These are phyloP conservation scores for Xeromyces bisporus DNA, from an alignment of 495 filamentous ascomycete species.

Conservation along the genomic window DNA sequence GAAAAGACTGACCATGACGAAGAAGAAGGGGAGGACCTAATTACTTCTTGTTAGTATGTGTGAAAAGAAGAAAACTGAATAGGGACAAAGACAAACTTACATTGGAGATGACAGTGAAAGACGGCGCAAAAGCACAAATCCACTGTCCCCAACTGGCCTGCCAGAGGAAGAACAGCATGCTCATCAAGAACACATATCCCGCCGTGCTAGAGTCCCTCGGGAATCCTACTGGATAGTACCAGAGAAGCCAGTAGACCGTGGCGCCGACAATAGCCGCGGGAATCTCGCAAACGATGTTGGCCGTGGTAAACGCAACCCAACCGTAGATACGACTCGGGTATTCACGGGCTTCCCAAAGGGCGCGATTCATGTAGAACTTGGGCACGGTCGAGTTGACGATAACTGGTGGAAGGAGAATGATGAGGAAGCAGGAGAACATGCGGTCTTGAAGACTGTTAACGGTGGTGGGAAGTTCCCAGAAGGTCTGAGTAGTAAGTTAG, in stretches of 20 bases:
- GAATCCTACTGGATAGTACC: constrained; percentile 67
- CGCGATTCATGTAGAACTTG: constrained; percentile 64
- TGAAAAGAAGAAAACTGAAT: constrained; percentile 58
- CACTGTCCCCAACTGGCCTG: constrained; percentile 65
- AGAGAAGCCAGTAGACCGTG: constrained; percentile 55
- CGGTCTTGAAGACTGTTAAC: constrained; percentile 60
- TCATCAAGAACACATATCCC: constrained; percentile 76
- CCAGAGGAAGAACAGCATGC: constrained; percentile 68
- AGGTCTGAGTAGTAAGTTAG: constrained; percentile 30
- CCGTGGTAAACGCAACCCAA: constrained; percentile 69
- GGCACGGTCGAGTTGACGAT: constrained; percentile 65
- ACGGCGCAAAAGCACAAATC: constrained; percentile 68
- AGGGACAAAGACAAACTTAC: too few species aligned
- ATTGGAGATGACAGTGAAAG: constrained; percentile 67
- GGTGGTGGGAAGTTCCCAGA: constrained; percentile 53
- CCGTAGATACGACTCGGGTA: constrained; percentile 62
- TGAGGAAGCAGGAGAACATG: constrained; percentile 63
- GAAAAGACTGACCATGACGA: constrained; percentile 59
- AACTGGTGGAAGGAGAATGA: constrained; percentile 57
- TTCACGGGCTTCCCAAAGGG: constrained; percentile 62
- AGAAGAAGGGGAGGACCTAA: constrained; percentile 66
- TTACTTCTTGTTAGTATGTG: constrained; percentile 8
- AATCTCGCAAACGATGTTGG: constrained; percentile 60
- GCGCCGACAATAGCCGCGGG: constrained; percentile 47
- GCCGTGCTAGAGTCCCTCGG: constrained; percentile 43